Base-by-base conservation (phyloP, 495 filamentous ascomycete genomes). In the Articulospora tetracladia region DNA sequence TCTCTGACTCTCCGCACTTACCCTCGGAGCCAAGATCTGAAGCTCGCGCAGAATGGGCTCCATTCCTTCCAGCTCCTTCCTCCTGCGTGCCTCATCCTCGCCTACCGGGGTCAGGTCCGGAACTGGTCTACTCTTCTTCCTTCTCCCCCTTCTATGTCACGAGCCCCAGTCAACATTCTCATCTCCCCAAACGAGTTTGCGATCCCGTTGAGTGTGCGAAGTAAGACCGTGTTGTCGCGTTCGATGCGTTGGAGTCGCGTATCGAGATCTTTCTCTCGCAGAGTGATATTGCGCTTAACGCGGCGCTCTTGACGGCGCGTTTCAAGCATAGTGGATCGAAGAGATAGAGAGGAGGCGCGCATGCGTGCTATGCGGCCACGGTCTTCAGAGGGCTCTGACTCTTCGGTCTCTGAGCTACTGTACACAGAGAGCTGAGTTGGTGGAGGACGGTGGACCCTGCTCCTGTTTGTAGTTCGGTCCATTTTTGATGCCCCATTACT, bases 181-280 rank as follows among this genome's bases (percentile, higher is more conserved):
- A 66, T 39, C 24, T 66, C 53, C 28, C 53, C 55, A 44, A 66
- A 60, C 13, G 36, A 20, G 0, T 19, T 50, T 13, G 64, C 64
- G 13, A 66, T 62, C 1, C 59, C 59, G 15, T 70, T 61, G 26
- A 68, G 22, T 1, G 55, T 51, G 1, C 41, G 24, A 24, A 64
- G 47, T 24, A 68, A 25, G 24, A 62, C 53, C 23, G 19, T 22
- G 44, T 68, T 68, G 41, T 64, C 59, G 4, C 46, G 39, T 49
- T 68, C 65, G 3, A 68, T 57, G 25, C 30, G 58, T 0, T 12
- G 6, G 2, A 68, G 20, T 20, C 65, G 28, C 0, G 11, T 36
- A 27, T 68, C 62, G 25, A 62, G 15, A 19, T 61, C 65, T 32
- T 47, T 55, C 39, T 68, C 61, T n/a, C 62, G 12, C 7, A 59